Conservation (phyloP, 306 rosid species). For the Lathyrus tuberosus region DNA sequence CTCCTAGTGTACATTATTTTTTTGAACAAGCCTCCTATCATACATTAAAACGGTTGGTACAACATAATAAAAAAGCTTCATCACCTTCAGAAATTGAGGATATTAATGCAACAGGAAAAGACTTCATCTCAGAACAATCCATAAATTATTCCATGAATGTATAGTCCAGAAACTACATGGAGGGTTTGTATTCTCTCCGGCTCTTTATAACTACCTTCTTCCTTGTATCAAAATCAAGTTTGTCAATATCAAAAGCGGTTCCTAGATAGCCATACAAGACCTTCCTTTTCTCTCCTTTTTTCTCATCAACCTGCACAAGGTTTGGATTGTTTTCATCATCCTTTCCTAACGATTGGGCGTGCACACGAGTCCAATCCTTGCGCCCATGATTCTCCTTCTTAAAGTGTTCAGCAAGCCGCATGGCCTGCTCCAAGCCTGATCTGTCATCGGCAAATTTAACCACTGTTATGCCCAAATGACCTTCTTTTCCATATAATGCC, state of each 20-base stretch:
- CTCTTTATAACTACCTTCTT: conserved; percentile 79
- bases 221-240: conserved; percentile 85
- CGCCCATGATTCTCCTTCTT: conserved; percentile 86
- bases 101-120: conserved; percentile 30
- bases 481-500: conserved; percentile 93
- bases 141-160: conserved; percentile 37
- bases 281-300: conserved; percentile 71
- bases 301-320: conserved; percentile 75
- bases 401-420: conserved; percentile 72
- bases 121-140: conserved; percentile 36
- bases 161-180: conserved; percentile 50
- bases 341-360: conserved; percentile 60
- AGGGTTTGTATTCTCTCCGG: conserved; percentile 62
- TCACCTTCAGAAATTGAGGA: conserved; percentile 36
- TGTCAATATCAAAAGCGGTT: conserved; percentile 85
- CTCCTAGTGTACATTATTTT: conserved; percentile 19
- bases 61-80: conserved; percentile 41
- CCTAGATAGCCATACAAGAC: conserved; percentile 89
- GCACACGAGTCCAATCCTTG: conserved; percentile 68
- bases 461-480: conserved; percentile 87
- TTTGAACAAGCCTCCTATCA: conserved; percentile 23
- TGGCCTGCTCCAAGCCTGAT: conserved; percentile 85
- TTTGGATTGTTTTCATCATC: conserved; percentile 85
- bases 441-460: conserved; percentile 79
- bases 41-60: conserved; percentile 37